Percentiles rank a stretch among this genome's conserved stretches.
phyloP scores from a whole-genome alignment of 1,139 yeast genomes.

The Tardiomyces blankii region DNA sequence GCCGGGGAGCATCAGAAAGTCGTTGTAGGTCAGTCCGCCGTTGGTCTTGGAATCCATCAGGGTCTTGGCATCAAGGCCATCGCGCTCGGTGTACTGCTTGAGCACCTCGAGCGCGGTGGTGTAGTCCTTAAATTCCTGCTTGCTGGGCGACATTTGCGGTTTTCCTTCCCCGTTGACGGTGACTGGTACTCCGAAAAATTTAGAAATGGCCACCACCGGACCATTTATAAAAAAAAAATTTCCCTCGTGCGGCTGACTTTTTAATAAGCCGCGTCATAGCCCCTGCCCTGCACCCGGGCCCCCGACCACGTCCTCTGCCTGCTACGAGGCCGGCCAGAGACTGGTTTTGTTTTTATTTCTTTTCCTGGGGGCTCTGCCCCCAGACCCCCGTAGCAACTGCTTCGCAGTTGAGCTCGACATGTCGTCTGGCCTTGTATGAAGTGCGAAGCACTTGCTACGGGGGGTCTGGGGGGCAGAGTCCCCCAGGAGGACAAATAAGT shows the following conservation, averaged over 20 bases:
- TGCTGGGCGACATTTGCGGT: neutral
- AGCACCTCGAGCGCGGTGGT: slow-evolving; percentile 24
- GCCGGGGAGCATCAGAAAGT: slow-evolving; percentile 90
- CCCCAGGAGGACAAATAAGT: too few species aligned
- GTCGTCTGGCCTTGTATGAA: too few species aligned
- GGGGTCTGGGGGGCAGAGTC: too few species aligned
- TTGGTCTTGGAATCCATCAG: slow-evolving; percentile 82
- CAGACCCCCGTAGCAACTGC: too few species aligned
- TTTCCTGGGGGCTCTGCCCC: too few species aligned
- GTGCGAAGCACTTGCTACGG: too few species aligned
- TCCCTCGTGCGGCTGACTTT: neutral
- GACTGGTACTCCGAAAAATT: neutral
- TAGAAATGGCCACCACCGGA: neutral
- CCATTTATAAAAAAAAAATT: neutral
- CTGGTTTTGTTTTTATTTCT: too few species aligned
- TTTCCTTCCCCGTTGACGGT: neutral
- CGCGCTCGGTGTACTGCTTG: slow-evolving; percentile 54
- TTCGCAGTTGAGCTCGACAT: too few species aligned
- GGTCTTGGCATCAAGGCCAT: slow-evolving; percentile 75
- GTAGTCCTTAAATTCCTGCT: neutral
- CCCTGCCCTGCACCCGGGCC: too few species aligned
- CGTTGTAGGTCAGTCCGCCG: slow-evolving; percentile 98
- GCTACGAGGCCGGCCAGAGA: too few species aligned
- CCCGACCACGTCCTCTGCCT: too few species aligned
- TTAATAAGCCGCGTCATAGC: neutral